Base-by-base conservation (phyloP, 768 basidiomycete genomes). In the Hemileccinum rubropunctum region DNA sequence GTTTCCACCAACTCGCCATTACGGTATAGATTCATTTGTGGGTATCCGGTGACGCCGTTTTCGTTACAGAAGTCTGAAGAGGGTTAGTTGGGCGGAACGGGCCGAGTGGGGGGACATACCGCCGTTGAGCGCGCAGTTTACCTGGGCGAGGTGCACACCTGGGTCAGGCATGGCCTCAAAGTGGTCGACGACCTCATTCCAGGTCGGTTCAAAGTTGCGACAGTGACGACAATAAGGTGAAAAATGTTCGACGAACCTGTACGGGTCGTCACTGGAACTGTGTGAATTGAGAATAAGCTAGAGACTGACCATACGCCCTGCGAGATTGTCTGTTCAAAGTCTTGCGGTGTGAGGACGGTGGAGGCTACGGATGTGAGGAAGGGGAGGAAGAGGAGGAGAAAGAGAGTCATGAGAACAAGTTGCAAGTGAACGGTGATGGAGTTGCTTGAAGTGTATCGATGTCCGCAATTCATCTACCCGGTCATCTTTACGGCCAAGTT, bases 171-270 rank as follows among this genome's bases (percentile, higher is more conserved):
- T 77, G 52, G 60, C 72, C 68, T 76, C 71, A 26, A 74, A 74
- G 28, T 82, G 73, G 14, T 71, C 67, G 6, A 80, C 82, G 7
- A 95, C 73, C 42, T 82, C 69, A 37, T 82, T 74, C 92, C 94
- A 97, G 23, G 85, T 91, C 0, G 93, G 86, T 10, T 82, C 83
- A 58, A 97, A 95, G 0, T 71, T 64, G 28, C 76, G 75, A 67
- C 93, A 97, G 62, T 95, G 93, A 4, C 67, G 63, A 59, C 94
- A 97, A 61, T 84, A 86, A 0, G 94, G 94, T 1, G 90, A 93
- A 64, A 82, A 97, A 66, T 89, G 86, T 59, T 95, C 92, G 42
- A 95, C 73, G 51, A 95, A 83, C 83, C 83, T 77, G 53, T 33
- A 26, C 35, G 13, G 27, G 23, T 23, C 20, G 34, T 36, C 20